Conservation (phyloP, 2,329 filamentous ascomycete genomes). For the Hirsutella thompsonii region DNA sequence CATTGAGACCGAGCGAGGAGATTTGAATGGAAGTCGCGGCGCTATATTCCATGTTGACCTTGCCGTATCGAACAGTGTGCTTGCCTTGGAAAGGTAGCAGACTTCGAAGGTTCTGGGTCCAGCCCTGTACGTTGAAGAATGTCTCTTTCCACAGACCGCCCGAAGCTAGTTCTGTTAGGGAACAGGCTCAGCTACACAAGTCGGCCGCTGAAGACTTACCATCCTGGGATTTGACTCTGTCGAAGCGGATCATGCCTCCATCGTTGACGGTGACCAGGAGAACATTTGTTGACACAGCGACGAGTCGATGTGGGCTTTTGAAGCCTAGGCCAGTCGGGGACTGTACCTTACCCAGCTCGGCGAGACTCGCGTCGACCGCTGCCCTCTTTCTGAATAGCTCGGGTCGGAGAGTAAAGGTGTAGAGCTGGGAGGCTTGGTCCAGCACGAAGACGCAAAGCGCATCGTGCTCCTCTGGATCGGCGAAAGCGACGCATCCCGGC, state of each 20-base stretch:
- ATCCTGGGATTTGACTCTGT: conserved; percentile 38
- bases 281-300: conserved; percentile 59
- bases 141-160: conserved; percentile 50
- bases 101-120: conserved; percentile 53
- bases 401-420: conserved; percentile 70
- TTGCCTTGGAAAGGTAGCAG: conserved; percentile 54
- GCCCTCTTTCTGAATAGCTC: conserved; percentile 65
- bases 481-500: conserved; percentile 66
- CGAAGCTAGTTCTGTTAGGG: conserved; percentile 9
- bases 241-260: conserved; percentile 61
- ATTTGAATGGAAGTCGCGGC: conserved; percentile 52
- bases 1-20: conserved; percentile 35
- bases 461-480: conserved; percentile 68
- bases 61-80: conserved; percentile 50
- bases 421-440: conserved; percentile 66
- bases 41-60: conserved; percentile 51
- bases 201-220: conserved; percentile 21
- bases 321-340: conserved; percentile 61
- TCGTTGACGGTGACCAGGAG: conserved; percentile 72
- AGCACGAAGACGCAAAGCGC: conserved; percentile 67
- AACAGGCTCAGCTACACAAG: neutral
- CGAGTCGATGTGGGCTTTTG: conserved; percentile 68
- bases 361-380: conserved; percentile 59
- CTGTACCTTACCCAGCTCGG: conserved; percentile 64
- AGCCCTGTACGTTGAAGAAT: conserved; percentile 61